Base-by-base conservation (phyloP, 257 asterid genomes). In the Fraxinus americana region DNA sequence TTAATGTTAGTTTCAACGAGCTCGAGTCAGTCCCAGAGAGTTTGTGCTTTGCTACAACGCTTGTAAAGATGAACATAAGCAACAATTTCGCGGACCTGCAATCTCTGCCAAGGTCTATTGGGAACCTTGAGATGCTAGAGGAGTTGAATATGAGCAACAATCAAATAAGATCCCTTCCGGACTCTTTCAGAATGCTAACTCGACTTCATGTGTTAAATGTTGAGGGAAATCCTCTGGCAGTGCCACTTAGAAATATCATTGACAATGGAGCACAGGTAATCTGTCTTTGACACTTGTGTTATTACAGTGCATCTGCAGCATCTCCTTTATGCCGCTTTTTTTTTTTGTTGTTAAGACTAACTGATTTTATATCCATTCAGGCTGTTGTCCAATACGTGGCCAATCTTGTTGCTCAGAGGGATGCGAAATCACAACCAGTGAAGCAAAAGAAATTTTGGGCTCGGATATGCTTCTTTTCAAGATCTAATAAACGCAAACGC, bases 11-110 rank as follows among this genome's bases (percentile, higher is more conserved):
- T 83, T 93, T 93, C 89, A 93, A 93, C 19, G 97, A 91, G 87
- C 91, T 91, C 8, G 98, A 91, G 82, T 82, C 88, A 14, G 92
- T 93, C 45, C 97, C 98, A 0, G 98, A 93, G 85, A 91, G 98
- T 86, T 77, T 93, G 84, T 93, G 98, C 88, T 92, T 93, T 76
- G 98, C 93, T 5, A 93, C 97, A 48, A 85, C 92, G 5, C 90
- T 93, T 19, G 90, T 89, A 50, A 91, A 90, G 85, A 76, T 93
- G 89, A 93, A 90, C 86, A 90, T 93, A 76, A 93, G 98, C 89
- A 91, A 89, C 91, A 93, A 93, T 81, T 93, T 93, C 54, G 97
- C 98, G 0, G 97, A 91, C 82, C 85, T 91, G 77, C 89, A 75
- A 67, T 84, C 73, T 69, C 92, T 93, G 63, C 98, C 98, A 7